phyloP scores from a whole-genome alignment of 306 rosid genomes.

The Clitoria ternatea region DNA sequence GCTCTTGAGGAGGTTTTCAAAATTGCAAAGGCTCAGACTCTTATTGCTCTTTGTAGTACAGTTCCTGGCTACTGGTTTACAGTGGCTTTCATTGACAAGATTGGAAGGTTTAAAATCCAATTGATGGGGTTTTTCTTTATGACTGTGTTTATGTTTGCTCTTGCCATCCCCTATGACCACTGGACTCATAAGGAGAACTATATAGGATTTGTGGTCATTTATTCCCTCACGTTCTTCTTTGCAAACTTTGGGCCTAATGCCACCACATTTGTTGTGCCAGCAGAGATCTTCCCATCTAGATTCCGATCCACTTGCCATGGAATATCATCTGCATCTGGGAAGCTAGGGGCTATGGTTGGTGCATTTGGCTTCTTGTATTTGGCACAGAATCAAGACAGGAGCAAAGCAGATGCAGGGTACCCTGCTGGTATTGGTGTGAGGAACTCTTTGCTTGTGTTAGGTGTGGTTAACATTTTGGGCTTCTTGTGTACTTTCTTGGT shows the following conservation, averaged over 20 bases:
- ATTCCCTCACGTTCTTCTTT: slow-evolving; percentile 68
- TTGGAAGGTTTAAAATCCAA: slow-evolving; percentile 69
- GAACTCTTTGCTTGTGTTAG: slow-evolving; percentile 47
- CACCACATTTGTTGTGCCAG: slow-evolving; percentile 76
- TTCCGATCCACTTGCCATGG: slow-evolving; percentile 75
- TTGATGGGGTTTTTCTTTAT: slow-evolving; percentile 82
- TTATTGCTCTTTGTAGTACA: slow-evolving; percentile 71
- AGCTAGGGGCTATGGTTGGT: slow-evolving; percentile 73
- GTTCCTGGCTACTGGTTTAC: slow-evolving; percentile 87
- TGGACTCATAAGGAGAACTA: slow-evolving; percentile 55
- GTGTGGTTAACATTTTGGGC: slow-evolving; percentile 52
- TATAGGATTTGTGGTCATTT: slow-evolving; percentile 56
- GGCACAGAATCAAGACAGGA: slow-evolving; percentile 57
- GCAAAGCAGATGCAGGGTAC: slow-evolving; percentile 63
- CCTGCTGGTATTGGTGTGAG: slow-evolving; percentile 68
- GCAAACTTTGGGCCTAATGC: slow-evolving; percentile 81
- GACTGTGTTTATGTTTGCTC: slow-evolving; percentile 73
- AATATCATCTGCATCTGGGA: slow-evolving; percentile 67
- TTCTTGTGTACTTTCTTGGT: slow-evolving; percentile 60
- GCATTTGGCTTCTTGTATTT: slow-evolving; percentile 75
- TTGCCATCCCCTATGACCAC: slow-evolving; percentile 71
- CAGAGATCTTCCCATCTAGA: slow-evolving; percentile 75
- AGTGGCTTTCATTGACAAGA: slow-evolving; percentile 57
- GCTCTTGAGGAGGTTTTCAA: slow-evolving; percentile 60
- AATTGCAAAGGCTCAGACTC: slow-evolving; percentile 68